A percentile compares a stretch with the other conserved stretches of the same genome.
phyloP scores from a whole-genome alignment of 108 stramenopile genomes.

The Nitzschia putrida region DNA sequence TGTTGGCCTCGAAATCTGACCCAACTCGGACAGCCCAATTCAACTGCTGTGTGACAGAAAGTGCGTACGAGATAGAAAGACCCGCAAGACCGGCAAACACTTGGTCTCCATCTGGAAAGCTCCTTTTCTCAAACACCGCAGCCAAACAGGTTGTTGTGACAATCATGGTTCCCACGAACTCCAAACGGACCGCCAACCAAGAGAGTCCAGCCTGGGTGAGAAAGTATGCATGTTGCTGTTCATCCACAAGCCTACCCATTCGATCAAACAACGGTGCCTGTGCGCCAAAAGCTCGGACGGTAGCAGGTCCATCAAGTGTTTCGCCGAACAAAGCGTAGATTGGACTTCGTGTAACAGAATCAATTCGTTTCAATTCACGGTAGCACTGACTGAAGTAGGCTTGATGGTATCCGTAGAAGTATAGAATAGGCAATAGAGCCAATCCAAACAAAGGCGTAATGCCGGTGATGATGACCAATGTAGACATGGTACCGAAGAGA shows the following conservation, averaged over 20 bases:
- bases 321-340: constrained; percentile 88
- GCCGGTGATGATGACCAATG: constrained; percentile 65
- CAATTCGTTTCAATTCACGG: constrained; percentile 85
- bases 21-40: constrained; percentile 91
- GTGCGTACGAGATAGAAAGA: constrained; percentile 84
- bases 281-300: constrained; percentile 88
- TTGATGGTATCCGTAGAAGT: constrained; percentile 73
- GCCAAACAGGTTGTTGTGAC: constrained; percentile 55
- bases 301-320: constrained; percentile 77
- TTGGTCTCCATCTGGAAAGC: constrained; percentile 18
- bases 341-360: constrained; percentile 72
- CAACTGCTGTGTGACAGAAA: constrained; percentile 82
- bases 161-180: constrained; percentile 75
- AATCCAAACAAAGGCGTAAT: constrained; percentile 53
- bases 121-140: constrained; percentile 55
- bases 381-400: constrained; percentile 73
- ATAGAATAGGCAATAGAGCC: constrained; percentile 50
- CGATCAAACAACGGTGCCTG: constrained; percentile 58
- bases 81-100: constrained; percentile 85
- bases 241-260: constrained; percentile 56
- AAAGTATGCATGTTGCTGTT: constrained; percentile 75
- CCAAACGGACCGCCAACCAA: constrained; percentile 92
- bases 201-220: constrained; percentile 77
- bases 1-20: constrained; percentile 84
- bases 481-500: constrained; percentile 59